Evolutionary conservation across 257 asterid species (phyloP).

Genomic region (Nyctanthes arbortristis): DNA sequence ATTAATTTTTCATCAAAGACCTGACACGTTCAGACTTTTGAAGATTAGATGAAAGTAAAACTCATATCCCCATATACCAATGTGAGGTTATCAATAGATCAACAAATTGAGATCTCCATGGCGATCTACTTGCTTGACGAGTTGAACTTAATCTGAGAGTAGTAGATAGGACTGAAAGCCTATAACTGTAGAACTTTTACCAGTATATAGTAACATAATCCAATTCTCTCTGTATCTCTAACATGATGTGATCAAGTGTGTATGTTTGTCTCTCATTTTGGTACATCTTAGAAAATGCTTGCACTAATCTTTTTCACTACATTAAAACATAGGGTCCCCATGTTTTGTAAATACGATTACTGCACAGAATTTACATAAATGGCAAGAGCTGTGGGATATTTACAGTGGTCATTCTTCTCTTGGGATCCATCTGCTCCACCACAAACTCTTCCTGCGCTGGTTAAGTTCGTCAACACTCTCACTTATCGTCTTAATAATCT

Average conservation of each 20-base stretch:
- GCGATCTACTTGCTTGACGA: no score
- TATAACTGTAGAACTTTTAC: no score
- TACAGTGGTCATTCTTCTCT: constrained; percentile 63
- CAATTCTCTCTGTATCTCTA: not conserved
- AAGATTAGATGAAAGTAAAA: no score
- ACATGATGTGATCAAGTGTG: constrained; percentile 10
- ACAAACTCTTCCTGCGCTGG: constrained; percentile 59
- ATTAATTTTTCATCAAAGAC: no score
- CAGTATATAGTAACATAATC: not conserved
- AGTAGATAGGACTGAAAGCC: no score
- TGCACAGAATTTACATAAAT: constrained; percentile 47
- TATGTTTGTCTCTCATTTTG: not conserved
- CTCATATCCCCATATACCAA: no score
- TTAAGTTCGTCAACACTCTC: constrained; percentile 72
- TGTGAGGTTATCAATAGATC: no score
- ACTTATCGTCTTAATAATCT: constrained; percentile 58
- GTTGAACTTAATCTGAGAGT: no score
- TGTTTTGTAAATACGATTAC: constrained; percentile 12
- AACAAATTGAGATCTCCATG: no score
- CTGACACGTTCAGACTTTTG: no score
- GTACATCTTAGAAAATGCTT: not conserved
- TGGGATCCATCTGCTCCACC: constrained; percentile 98
- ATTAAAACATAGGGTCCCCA: constrained; percentile 3
- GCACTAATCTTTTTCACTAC: constrained; percentile 8
- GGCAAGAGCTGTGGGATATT: constrained; percentile 12